Base-by-base conservation (phyloP, 176 grass and related monocot genomes). In the Phoenix dactylifera region DNA sequence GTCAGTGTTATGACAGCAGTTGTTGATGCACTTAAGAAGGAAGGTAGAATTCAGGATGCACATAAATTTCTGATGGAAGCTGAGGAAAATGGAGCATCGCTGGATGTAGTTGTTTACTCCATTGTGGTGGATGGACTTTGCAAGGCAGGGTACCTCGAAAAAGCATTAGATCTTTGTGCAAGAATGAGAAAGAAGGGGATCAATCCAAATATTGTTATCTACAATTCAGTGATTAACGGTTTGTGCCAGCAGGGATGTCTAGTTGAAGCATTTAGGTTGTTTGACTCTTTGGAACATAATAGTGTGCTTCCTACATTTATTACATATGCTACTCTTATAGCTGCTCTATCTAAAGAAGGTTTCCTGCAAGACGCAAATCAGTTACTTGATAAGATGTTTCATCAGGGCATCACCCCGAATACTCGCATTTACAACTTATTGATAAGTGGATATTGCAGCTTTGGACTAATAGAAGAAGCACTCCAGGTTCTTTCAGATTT, bases 161-260 rank as follows among this genome's bases (percentile, higher is more conserved):
- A 86, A 67, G 82, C 90, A 56, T 59, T 89, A 72, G 82, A 89
- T 59, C 70, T 95, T 7, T 95, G 85, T 74, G 82, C 72, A 81
- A 83, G 59, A 60, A 86, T 95, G 85, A 83, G 69, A 83, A 78
- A 30, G 49, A 76, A 77, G 64, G 82, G 90, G 30, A 24, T 86
- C 58, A 50, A 58, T 53, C 81, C 76, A 48, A 89, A 83, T 63
- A 79, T 95, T 78, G 30, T 89, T 58, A 82, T 81, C 32, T 78
- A 89, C 58, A 95, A 95, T 67, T 95, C 90, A 63, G 74, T 95
- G 65, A 80, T 95, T 61, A 62, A 55, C 76, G 82, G 90, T 67
- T 81, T 95, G 76, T 89, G 90, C 74, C 70, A 80, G n/a, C 82
- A 95, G 26, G 90, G 90, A 26, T 95, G 76, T 72, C 77, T 95